Evolutionary conservation across 225 moss, liverwort and hornwort genomes (phyloP), one percentile per base, ranked within the genome.

Genomic region (Asterella californica): DNA sequence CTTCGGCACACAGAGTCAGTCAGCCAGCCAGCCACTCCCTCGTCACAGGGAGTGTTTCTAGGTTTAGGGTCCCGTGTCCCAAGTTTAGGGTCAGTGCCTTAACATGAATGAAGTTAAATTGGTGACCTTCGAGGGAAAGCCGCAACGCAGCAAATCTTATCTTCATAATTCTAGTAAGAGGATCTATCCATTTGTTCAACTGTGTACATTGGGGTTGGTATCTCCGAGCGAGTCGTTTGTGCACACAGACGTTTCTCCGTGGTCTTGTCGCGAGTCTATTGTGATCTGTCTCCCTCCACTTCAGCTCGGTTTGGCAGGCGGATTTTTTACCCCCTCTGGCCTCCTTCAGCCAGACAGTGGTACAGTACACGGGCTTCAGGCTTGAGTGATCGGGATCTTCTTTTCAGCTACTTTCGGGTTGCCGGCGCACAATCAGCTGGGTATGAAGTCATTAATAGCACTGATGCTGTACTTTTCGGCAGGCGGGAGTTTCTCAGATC

Each of bases 371-470:
- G 0, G 57, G 2, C 18, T 11, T 5, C 57, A 15, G 4, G 53
- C 27, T 32, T 32, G 64, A 64, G 14, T 29, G 64, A 64, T 64
- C 64, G 15, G 17, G 15, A 42, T 42, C 42, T 1, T 30, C 25
- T n/a, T 64, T 64, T 32, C 29, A 64, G 30, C 27, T 29, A 24
- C 64, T 64, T 42, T 64, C 27, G 64, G 30, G 64, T 64, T 5
- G 64, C 64, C 64, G 64, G 64, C 64, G 64, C 27, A 64, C 64
- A 64, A 64, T 64, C 64, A 64, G 64, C 64, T 64, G 64, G 27
- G 64, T 64, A 29, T 64, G 64, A 64, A 64, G 27, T 64, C 64
- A 64, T 64, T 64, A n/a, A 64, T 27, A 27, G 27, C 27, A 29
- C 24, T 64, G 24, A 9, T 64, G 64, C 25, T n/a, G 64, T 64